Conservation (phyloP, 2,329 filamentous ascomycete species). For the Fusarium sacchari region DNA sequence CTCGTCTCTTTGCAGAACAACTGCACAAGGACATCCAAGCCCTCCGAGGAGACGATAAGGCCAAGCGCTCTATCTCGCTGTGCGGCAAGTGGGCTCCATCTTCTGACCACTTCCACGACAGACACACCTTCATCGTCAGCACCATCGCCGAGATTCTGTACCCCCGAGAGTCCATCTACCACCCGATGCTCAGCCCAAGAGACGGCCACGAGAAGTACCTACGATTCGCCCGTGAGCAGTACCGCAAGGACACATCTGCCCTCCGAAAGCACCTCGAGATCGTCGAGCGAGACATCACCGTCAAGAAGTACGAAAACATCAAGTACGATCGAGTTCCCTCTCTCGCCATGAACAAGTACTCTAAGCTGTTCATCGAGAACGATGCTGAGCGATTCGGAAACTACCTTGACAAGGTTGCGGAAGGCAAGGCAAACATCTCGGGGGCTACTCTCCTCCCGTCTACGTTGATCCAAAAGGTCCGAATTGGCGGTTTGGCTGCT, state of each 20-base stretch:
- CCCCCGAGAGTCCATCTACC: conserved; percentile 47
- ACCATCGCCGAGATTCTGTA: conserved; percentile 67
- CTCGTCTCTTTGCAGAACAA: conserved; percentile 67
- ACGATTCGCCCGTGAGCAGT: conserved; percentile 62
- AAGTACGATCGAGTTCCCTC: conserved; percentile 67
- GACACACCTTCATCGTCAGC: conserved; percentile 65
- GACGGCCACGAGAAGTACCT: conserved; percentile 62
- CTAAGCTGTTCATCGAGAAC: conserved; percentile 58
- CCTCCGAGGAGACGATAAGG: conserved; percentile 52
- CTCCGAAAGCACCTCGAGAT: conserved; percentile 63
- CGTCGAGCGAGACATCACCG: conserved; percentile 63
- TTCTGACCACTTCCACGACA: conserved; percentile 64
- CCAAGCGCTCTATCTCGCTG: conserved; percentile 60
- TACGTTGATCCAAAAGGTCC: conserved; percentile 52
- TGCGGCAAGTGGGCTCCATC: conserved; percentile 71
- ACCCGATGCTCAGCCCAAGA: conserved; percentile 44
- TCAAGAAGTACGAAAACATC: conserved; percentile 59
- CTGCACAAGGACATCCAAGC: conserved; percentile 57
- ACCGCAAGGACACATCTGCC: conserved; percentile 61
- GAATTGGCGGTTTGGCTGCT: background rate
- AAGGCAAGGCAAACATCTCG: conserved; percentile 61
- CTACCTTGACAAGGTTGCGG: conserved; percentile 60
- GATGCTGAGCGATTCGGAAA: conserved; percentile 60
- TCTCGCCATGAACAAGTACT: conserved; percentile 65
- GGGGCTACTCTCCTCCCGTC: conserved; percentile 66